Percentiles rank a stretch among this genome's conserved stretches.
phyloP scores from a whole-genome alignment of 495 filamentous ascomycete genomes.

The Halenospora varia region DNA sequence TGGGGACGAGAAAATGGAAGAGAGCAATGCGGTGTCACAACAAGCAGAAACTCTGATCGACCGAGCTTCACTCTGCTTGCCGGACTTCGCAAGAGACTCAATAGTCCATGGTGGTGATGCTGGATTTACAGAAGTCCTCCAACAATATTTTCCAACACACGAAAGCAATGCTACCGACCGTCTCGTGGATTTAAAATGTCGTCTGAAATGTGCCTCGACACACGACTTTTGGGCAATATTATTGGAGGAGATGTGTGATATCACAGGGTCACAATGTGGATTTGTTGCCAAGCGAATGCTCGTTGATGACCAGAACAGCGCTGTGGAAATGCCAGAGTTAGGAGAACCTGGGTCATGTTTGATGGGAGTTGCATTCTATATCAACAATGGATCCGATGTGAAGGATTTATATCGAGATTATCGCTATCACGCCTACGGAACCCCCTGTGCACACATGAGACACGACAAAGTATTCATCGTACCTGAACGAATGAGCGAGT shows the following conservation, averaged over 20 bases:
- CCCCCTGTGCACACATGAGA: conserved; percentile 65
- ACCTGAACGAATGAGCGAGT: conserved; percentile 55
- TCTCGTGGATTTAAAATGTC: conserved; percentile 58
- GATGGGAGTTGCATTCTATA: conserved; percentile 65
- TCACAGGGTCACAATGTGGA: conserved; percentile 63
- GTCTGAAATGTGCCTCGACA: conserved; percentile 47
- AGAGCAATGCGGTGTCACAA: conserved; percentile 3
- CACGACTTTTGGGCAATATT: conserved; percentile 65
- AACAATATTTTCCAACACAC: conserved; percentile 38
- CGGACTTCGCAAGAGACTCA: conserved; percentile 32
- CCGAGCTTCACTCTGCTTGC: conserved; percentile 40
- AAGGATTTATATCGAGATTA: conserved; percentile 53
- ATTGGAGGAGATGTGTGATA: conserved; percentile 61
- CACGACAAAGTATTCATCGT: conserved; percentile 73
- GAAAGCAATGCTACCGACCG: conserved; percentile 62
- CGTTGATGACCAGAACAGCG: conserved; percentile 50
- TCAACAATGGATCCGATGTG: conserved; percentile 57
- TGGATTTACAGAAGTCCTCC: conserved; percentile 37
- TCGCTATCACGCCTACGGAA: conserved; percentile 60
- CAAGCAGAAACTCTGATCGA: conserved; percentile 14
- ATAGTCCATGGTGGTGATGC: conserved; percentile 44
- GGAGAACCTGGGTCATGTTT: conserved; percentile 58
- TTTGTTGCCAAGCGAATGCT: conserved; percentile 67
- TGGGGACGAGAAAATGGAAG: conserved; percentile 7
- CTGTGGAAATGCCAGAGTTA: conserved; percentile 55